Conservation (phyloP, 31 red algal species). For the Endocladia muricata region DNA sequence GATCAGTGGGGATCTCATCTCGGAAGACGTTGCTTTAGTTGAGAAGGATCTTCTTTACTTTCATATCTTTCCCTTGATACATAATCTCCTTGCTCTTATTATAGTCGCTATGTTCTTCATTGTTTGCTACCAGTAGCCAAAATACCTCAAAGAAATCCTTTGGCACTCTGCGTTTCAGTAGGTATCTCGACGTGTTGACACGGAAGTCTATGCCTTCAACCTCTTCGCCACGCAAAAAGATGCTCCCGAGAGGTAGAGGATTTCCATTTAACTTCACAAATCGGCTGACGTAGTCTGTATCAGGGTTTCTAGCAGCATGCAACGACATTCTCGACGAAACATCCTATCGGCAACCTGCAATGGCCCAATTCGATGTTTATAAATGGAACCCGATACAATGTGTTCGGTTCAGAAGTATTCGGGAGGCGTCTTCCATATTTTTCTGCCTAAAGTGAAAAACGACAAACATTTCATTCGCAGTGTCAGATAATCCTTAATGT, state of each 20-base stretch:
- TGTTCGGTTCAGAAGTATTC: background rate
- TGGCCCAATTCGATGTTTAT: conserved; percentile 7
- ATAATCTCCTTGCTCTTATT: too few species aligned
- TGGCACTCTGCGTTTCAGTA: background rate
- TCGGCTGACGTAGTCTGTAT: background rate
- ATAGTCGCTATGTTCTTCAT: background rate
- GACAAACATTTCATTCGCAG: background rate
- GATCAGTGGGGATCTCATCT: background rate
- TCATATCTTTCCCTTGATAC: too few species aligned
- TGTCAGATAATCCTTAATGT: background rate
- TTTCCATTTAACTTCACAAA: background rate
- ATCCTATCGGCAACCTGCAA: background rate
- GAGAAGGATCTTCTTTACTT: background rate
- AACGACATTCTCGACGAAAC: background rate
- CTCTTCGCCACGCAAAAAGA: background rate
- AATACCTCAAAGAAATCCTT: background rate
- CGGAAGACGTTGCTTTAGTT: background rate
- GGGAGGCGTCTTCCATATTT: background rate
- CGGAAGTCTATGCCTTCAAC: background rate
- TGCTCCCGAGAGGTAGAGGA: background rate
- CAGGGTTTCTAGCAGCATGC: background rate
- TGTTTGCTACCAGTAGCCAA: background rate
- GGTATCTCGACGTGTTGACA: background rate
- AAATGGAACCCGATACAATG: background rate
- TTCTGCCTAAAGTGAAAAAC: background rate